Conservation (phyloP, 495 filamentous ascomycete genomes). For the Rhypophila decipiens region DNA sequence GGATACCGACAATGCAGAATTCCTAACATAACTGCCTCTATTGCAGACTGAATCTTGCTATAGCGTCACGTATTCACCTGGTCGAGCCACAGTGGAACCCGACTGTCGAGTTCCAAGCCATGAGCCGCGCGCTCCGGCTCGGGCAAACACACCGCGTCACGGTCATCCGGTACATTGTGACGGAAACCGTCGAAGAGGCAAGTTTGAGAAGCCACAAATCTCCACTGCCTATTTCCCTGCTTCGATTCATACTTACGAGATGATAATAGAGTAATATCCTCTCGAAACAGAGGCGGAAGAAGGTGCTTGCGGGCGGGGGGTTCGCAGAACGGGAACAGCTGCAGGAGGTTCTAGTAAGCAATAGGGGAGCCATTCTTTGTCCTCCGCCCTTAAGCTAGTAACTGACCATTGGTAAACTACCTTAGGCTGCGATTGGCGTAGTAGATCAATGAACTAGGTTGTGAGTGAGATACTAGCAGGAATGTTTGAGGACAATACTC, state of each 20-base stretch:
- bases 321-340: not conserved
- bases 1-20: not conserved
- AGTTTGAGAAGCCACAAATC: not conserved
- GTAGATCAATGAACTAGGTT: too few species aligned
- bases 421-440: too few species aligned
- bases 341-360: too few species aligned
- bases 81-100: constrained; percentile 44
- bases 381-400: too few species aligned
- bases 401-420: too few species aligned
- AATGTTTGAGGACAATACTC: too few species aligned
- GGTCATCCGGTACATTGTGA: constrained; percentile 13
- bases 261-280: not conserved
- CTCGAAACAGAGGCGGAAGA: not conserved
- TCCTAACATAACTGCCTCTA: constrained; percentile 17
- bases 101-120: constrained; percentile 35
- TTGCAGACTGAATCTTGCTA: constrained; percentile 23
- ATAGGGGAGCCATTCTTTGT: too few species aligned
- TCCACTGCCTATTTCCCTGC: not conserved
- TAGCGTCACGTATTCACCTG: constrained; percentile 31
- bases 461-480: too few species aligned
- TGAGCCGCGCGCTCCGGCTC: constrained; percentile 28
- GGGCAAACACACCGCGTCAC: constrained; percentile 29
- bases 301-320: not conserved
- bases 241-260: not conserved
- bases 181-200: not conserved